Percentiles rank a stretch among this genome's conserved stretches.
Evolutionary conservation across 441 rosid species (phyloP).

Genomic region (Populus hybrid): DNA sequence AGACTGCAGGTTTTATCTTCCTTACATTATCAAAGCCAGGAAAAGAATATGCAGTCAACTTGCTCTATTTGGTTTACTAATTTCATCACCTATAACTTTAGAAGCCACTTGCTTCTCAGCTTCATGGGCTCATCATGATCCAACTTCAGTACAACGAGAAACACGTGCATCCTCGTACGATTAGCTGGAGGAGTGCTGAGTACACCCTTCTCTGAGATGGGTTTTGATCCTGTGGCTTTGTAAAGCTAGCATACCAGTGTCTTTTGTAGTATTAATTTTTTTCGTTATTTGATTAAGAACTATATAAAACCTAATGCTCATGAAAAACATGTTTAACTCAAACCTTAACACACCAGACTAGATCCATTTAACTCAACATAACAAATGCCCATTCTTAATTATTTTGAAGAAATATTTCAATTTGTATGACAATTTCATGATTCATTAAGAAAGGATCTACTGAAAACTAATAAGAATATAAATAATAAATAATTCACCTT

Average conservation of each 20-base stretch:
- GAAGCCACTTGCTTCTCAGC: background rate
- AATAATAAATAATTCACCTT: background rate
- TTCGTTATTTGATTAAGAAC: background rate
- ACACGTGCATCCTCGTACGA: background rate
- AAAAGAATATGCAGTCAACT: background rate
- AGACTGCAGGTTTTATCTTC: background rate
- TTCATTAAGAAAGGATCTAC: too few species aligned
- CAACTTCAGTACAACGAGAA: background rate
- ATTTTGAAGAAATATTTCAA: too few species aligned
- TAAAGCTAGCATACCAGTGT: background rate
- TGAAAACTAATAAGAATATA: too few species aligned
- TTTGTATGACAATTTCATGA: too few species aligned
- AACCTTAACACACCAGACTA: background rate
- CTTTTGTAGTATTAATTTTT: too few species aligned
- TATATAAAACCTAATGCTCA: background rate
- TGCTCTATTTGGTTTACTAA: too few species aligned
- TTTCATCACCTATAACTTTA: too few species aligned
- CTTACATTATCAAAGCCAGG: background rate
- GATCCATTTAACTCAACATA: too few species aligned
- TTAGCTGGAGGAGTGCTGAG: background rate
- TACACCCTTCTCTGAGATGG: too few species aligned
- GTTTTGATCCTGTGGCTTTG: background rate
- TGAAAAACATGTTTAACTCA: background rate
- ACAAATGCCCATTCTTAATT: background rate
- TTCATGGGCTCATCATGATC: background rate